A percentile compares a stretch with the other conserved stretches of the same genome.
phyloP scores from a whole-genome alignment of 176 grass and related monocot genomes.

The Cenchrus fungigraminus region DNA sequence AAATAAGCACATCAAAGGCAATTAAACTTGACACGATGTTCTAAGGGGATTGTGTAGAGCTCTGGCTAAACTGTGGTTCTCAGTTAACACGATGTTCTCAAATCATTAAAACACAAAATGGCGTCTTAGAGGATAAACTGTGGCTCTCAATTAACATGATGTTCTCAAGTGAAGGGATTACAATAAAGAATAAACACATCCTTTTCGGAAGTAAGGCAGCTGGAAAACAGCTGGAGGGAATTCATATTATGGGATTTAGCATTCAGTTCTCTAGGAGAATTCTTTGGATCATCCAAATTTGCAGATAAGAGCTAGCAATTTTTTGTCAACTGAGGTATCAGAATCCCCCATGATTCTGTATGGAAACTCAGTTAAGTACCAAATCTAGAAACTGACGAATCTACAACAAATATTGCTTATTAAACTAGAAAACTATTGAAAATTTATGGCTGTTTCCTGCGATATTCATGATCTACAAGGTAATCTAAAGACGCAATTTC shows the following conservation, averaged over 20 bases:
- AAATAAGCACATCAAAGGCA: background rate
- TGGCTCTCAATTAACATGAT: constrained; percentile 16
- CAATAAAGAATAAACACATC: constrained; percentile 17
- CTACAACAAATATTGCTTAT: background rate
- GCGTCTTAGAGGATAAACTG: constrained; percentile 19
- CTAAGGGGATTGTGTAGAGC: background rate
- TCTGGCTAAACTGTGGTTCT: background rate
- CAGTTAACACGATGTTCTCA: background rate
- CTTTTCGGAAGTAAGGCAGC: background rate
- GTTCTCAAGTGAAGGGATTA: background rate
- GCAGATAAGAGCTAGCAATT: constrained; percentile 18
- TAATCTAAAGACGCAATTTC: background rate
- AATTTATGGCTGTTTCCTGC: background rate
- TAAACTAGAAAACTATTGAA: constrained; percentile 23
- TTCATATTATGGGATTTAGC: constrained; percentile 12
- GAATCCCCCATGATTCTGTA: background rate
- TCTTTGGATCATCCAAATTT: constrained; percentile 11
- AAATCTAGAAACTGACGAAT: constrained; percentile 11
- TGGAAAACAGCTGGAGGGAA: background rate
- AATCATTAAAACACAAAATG: background rate
- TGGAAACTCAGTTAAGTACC: background rate
- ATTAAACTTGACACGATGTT: background rate
- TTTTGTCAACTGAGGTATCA: background rate
- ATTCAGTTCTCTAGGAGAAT: background rate
- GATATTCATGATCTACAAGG: background rate